Evolutionary conservation across 1,139 yeast species (phyloP).

Genomic region (Yamadazyma jaroonii): DNA sequence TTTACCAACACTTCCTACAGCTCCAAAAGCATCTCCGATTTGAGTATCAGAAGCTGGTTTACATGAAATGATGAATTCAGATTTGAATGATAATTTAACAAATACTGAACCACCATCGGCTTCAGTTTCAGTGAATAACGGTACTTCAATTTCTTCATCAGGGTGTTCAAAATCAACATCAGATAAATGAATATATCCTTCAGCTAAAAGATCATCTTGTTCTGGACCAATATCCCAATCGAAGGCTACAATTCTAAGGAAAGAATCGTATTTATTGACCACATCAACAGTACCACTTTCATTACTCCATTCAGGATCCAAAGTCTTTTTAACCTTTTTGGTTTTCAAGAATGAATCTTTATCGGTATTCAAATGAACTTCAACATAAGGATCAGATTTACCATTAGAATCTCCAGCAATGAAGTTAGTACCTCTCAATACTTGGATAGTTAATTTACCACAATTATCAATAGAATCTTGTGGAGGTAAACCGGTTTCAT

Average conservation of each 20-base stretch:
- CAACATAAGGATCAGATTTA: constrained; percentile 86
- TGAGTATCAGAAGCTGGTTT: constrained; percentile 32
- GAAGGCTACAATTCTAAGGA: constrained; percentile 53
- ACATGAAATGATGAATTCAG: constrained; percentile 60
- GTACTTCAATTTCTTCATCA: constrained; percentile 48
- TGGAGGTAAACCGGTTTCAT: constrained; percentile 59
- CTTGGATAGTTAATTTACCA: constrained; percentile 67
- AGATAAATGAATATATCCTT: constrained; percentile 55
- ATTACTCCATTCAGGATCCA: constrained; percentile 78
- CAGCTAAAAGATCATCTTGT: constrained; percentile 78
- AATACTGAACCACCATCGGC: constrained; percentile 62
- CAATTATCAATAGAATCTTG: constrained; percentile 73
- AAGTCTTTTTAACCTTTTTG: constrained; percentile 77
- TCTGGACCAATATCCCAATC: constrained; percentile 96
- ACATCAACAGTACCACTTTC: constrained; percentile 56
- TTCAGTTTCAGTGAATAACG: constrained; percentile 56
- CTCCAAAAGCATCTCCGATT: constrained; percentile 41
- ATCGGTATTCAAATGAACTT: constrained; percentile 61
- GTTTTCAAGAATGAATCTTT: constrained; percentile 65
- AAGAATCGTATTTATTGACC: constrained; percentile 58
- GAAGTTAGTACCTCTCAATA: constrained; percentile 65
- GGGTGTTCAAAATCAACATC: constrained; percentile 59
- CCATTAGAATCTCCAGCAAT: constrained; percentile 87
- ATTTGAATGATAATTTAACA: constrained; percentile 61
- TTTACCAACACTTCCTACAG: constrained; percentile 38